Evolutionary conservation across 192 early-diverging fungal genomes (phyloP).

Genomic region (Piromyces finnis): DNA sequence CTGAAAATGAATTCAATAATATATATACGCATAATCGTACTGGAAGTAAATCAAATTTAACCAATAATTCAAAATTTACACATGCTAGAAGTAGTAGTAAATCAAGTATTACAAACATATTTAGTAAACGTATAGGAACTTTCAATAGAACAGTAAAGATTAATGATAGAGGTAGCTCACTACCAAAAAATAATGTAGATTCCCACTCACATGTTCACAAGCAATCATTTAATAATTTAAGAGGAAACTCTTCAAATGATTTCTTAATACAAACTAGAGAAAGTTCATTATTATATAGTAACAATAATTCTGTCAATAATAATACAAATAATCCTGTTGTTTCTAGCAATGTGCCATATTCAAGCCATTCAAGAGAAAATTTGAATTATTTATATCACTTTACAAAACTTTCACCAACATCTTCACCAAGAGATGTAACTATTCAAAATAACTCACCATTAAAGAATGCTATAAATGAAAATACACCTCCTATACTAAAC

Average conservation of each 20-base stretch:
- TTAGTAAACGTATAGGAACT: not conserved
- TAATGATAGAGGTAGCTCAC: not conserved
- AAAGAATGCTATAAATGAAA: not conserved
- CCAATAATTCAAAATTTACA: not conserved
- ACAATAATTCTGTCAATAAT: not conserved
- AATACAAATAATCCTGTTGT: not conserved
- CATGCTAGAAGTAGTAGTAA: not conserved
- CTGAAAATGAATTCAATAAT: not conserved
- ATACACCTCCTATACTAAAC: no score
- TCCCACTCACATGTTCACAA: not conserved
- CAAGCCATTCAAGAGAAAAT: not conserved
- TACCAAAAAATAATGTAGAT: not conserved
- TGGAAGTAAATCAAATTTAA: not conserved
- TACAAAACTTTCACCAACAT: not conserved
- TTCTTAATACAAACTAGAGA: not conserved
- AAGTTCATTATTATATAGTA: not conserved
- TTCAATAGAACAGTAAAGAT: not conserved
- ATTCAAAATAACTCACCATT: not conserved
- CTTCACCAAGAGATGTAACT: not conserved
- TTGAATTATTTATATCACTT: not conserved
- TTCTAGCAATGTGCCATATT: not conserved
- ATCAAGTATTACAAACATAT: not conserved
- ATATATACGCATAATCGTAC: not conserved
- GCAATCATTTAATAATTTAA: not conserved
- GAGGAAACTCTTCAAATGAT: not conserved